Base-by-base conservation (phyloP, 495 filamentous ascomycete species). In the Neurospora hispaniola region DNA sequence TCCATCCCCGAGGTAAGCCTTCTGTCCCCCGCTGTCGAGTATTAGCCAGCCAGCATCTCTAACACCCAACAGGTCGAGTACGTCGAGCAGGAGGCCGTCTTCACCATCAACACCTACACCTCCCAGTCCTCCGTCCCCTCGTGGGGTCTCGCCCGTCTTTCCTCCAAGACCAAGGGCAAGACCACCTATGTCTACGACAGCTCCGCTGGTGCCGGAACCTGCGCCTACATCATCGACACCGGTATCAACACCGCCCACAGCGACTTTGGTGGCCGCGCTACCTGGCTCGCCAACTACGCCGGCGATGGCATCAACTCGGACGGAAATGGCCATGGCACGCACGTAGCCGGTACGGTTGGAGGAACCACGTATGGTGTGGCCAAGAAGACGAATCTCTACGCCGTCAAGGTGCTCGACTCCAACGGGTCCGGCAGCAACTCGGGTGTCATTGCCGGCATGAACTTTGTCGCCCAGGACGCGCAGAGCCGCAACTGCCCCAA, bases 161-260 rank as follows among this genome's bases (percentile, higher is more conserved):
- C 88, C 69, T 84, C 85, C 82, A 79, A 79, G 48, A 78, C 81
- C 9, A n/a, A 70, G n/a, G 82, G 85, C 69, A 81, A 79, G 71
- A 88, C 80, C 74, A 80, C 80, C 78, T 92, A 91, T 81, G 77
- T 85, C 75, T 91, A 91, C 78, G 90, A 92, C 75, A 78, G 74
- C 70, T 82, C 76, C 71, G 89, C 88, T 69, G 89, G 90, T 39
- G 62, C 79, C 27, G 89, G 88, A 18, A 86, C 86, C 68, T 89
- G 82, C 72, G 82, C 86, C 72, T 91, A 91, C 72, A 82, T 91
- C 69, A 84, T 91, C 72, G 89, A 87, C 76, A 86, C 84, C 8
- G 90, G 89, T 73, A 88, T 91, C 78, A 83, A 85, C 75, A 85
- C 79, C 31, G 68, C 75, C 14, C 89, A 92, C 75, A 71, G 74